phyloP scores from a whole-genome alignment of 768 basidiomycete genomes.

The Suillus bovinus region DNA sequence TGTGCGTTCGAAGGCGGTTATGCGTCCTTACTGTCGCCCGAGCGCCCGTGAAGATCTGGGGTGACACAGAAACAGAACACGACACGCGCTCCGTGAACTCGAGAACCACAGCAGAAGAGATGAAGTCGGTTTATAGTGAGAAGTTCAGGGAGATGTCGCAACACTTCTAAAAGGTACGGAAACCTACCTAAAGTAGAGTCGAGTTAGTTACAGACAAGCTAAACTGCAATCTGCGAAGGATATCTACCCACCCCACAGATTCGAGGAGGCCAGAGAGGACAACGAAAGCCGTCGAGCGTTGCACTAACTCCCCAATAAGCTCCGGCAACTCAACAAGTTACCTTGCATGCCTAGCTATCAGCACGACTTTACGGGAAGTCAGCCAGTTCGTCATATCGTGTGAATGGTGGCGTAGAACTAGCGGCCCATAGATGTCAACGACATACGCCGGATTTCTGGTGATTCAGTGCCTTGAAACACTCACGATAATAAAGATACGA shows the following conservation, averaged over 20 bases:
- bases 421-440: background rate
- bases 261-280: background rate
- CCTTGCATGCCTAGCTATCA: background rate
- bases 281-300: too few species aligned
- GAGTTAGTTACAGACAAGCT: background rate
- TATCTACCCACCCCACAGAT: background rate
- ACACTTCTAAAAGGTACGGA: background rate
- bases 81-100: background rate
- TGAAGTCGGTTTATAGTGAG: background rate
- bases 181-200: background rate
- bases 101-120: too few species aligned
- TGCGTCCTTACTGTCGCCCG: too few species aligned
- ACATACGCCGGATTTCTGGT: background rate
- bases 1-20: background rate
- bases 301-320: background rate
- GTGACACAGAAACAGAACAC: background rate
- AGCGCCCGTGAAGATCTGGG: background rate
- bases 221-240: background rate
- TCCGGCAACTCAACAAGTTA: background rate
- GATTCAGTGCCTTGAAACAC: slow-evolving; percentile 1
- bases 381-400: background rate
- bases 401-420: background rate
- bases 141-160: background rate
- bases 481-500: slow-evolving; percentile 3
- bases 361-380: background rate